phyloP scores from a whole-genome alignment of 768 basidiomycete species.

The Podaxis sp. region DNA sequence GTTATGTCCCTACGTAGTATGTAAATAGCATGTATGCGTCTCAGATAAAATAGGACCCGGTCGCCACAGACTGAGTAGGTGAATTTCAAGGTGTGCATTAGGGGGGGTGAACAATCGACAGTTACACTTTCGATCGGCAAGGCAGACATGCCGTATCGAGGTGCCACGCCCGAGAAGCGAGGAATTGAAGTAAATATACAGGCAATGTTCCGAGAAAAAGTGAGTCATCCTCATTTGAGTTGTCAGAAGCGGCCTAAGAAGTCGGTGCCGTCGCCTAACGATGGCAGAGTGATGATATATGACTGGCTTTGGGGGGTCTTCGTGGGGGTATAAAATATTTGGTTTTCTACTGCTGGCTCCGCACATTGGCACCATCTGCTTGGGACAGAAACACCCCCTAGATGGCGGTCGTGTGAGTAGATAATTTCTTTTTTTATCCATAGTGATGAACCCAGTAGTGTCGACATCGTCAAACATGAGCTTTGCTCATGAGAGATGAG shows the following conservation, averaged over 20 bases:
- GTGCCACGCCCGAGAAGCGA: neutral
- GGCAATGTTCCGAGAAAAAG: conserved; percentile 3
- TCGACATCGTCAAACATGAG: too few relatives aligned
- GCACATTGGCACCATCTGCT: too few relatives aligned
- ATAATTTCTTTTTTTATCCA: too few relatives aligned
- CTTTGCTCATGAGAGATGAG: too few relatives aligned
- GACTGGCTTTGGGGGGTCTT: conserved; percentile 12
- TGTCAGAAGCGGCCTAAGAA: neutral
- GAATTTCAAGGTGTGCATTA: neutral
- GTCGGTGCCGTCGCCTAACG: conserved; percentile 1
- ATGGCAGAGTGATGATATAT: conserved; percentile 16
- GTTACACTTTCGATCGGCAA: conserved; percentile 59
- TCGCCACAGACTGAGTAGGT: conserved; percentile 40
- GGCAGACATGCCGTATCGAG: conserved; percentile 14
- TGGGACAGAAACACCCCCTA: too few relatives aligned
- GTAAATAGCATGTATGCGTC: conserved; percentile 86
- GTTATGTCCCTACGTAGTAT: conserved; percentile 92
- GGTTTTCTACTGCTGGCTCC: too few relatives aligned
- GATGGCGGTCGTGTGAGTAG: too few relatives aligned
- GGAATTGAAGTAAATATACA: conserved; percentile 2
- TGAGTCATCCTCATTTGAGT: neutral
- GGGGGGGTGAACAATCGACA: conserved; percentile 37
- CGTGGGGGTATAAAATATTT: too few relatives aligned
- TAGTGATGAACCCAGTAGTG: too few relatives aligned
- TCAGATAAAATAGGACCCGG: conserved; percentile 87